phyloP scores from a whole-genome alignment of 2,329 filamentous ascomycete genomes.

The Verticillium longisporum region DNA sequence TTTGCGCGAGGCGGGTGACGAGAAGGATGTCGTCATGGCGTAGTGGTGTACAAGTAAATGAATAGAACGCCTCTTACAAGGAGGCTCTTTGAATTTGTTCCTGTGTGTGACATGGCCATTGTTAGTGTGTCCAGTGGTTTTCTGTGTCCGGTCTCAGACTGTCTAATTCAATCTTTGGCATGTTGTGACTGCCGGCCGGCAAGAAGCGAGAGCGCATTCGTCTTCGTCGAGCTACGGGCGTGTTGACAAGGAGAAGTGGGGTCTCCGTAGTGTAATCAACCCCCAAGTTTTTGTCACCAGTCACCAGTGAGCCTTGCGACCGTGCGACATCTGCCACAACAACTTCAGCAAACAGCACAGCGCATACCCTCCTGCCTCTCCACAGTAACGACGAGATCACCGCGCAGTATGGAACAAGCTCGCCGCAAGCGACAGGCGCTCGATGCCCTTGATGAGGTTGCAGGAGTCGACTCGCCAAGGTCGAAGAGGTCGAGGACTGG shows the following conservation, averaged over 20 bases:
- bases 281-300: neutral
- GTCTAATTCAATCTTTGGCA: neutral
- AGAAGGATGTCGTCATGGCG: conserved; percentile 34
- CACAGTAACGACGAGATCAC: neutral
- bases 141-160: too few species aligned
- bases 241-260: neutral
- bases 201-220: neutral
- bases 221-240: neutral
- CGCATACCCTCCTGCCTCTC: neutral
- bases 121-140: too few species aligned
- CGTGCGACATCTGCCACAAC: neutral
- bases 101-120: neutral
- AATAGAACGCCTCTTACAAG: neutral
- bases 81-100: neutral
- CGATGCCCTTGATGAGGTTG: conserved; percentile 52
- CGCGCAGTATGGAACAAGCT: conserved; percentile 3
- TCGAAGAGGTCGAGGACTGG: conserved; percentile 51
- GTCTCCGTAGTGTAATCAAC: neutral
- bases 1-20: conserved; percentile 29
- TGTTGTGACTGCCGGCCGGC: neutral
- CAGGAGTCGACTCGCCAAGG: conserved; percentile 47
- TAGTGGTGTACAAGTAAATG: neutral
- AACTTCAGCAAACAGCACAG: neutral
- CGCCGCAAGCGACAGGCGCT: conserved; percentile 51
- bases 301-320: neutral